Evolutionary conservation across 148 eudicot genomes (phyloP).

Genomic region (Nepenthes mirabilis): DNA sequence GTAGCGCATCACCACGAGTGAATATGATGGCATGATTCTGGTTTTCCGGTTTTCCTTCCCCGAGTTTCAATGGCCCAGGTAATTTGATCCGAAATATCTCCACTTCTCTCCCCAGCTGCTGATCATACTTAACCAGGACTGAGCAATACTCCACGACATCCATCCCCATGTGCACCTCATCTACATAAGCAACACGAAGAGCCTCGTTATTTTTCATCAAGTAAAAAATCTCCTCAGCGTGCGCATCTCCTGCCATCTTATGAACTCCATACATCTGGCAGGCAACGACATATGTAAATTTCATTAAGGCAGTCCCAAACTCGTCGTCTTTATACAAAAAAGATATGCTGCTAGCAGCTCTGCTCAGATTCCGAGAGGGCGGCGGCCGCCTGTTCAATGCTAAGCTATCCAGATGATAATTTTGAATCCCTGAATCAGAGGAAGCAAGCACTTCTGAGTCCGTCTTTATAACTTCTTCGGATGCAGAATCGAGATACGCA

Average conservation of each 20-base stretch:
- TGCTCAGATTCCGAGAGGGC: slow-evolving; percentile 28
- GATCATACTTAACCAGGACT: slow-evolving; percentile 88
- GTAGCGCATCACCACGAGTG: slow-evolving; percentile 91
- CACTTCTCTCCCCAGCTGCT: slow-evolving; percentile 53
- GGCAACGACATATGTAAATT: slow-evolving; percentile 78
- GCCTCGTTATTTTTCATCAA: slow-evolving; percentile 89
- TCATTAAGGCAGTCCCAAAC: slow-evolving; percentile 72
- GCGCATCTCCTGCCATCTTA: slow-evolving; percentile 52
- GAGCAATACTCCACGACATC: slow-evolving; percentile 62
- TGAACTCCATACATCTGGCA: slow-evolving; percentile 86
- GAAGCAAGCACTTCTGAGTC: slow-evolving; percentile 48
- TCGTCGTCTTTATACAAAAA: slow-evolving; percentile 56
- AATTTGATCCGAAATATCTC: slow-evolving; percentile 74
- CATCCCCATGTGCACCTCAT: slow-evolving; percentile 51
- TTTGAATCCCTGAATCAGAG: slow-evolving; percentile 27
- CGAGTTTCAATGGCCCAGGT: slow-evolving; percentile 84
- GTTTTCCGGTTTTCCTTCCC: slow-evolving; percentile 96
- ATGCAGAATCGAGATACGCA: slow-evolving; percentile 79
- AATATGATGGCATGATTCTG: slow-evolving; percentile 94
- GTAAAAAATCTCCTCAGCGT: slow-evolving; percentile 74
- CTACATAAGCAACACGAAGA: slow-evolving; percentile 93
- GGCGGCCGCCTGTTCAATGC: slow-evolving; percentile 16
- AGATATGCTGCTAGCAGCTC: slow-evolving; percentile 52
- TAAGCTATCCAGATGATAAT: slow-evolving; percentile 21
- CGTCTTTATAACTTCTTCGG: slow-evolving; percentile 63